Base-by-base conservation (phyloP, 164 flowering plant genomes). In the Magnolia sinica region DNA sequence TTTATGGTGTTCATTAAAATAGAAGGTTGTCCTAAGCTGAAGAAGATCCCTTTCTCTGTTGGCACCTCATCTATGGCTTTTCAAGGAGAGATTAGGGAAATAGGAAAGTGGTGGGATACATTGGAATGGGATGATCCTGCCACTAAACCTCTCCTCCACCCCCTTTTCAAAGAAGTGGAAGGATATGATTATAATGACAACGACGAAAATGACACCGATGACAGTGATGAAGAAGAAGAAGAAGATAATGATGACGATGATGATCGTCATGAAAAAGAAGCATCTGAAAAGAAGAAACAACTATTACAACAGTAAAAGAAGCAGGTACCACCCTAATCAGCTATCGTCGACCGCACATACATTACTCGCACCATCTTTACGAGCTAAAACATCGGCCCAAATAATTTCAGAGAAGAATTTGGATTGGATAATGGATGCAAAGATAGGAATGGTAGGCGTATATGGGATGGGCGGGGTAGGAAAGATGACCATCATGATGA, bases 191-290 rank as follows among this genome's bases (percentile, higher is more conserved):
- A 37, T 37, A 6, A 37, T 37, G 83, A 83, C 22, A 83, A 83
- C 58, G 85, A 83, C 45, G 85, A 83, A 13, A 79, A 80, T 0
- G 85, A 83, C 22, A 6, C 0, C 45, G 6, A 37, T 6, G 6
- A 37, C 45, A 37, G 6, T 1, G 45, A 37, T 37, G 84, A 84
- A 10, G 82, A 79, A 74, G 86, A 84, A 69, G 78, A 82, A 3
- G 86, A 84, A 65, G 58, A 82, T 79, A 84, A 37, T 37, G 45
- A 37, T 37, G 45, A 37, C 6, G 45, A 37, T 37, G 45, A 37
- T 37, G 45, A 27, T 27, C 1, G 27, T 27, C 27, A 37, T 37
- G 45, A 4, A 37, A 37, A 37, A 37, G 45, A 37, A 37, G 45
- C 45, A 37, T 37, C 6, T 37, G 45, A 37, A 37, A 37, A 37